Percentiles rank a stretch among this genome's conserved stretches.
Evolutionary conservation across 1,139 yeast genomes (phyloP).

Genomic region (Geotrichum siamense): DNA sequence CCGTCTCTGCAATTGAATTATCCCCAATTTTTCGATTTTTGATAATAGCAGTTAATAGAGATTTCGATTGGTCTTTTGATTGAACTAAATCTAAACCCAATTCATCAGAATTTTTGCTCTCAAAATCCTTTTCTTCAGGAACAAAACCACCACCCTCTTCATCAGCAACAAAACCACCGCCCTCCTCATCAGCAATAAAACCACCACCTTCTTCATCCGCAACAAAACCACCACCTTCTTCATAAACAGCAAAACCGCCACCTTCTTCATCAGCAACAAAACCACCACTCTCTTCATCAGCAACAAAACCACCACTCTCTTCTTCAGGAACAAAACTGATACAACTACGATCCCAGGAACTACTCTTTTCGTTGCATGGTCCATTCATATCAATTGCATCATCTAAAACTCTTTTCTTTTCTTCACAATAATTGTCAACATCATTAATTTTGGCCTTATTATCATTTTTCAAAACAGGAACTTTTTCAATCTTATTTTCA

Average conservation of each 20-base stretch:
- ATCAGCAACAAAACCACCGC: slow-evolving; percentile 17
- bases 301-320: slow-evolving; percentile 14
- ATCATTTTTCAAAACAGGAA: neutral
- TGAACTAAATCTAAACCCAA: neutral
- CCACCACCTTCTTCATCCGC: slow-evolving; percentile 9
- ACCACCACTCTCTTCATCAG: slow-evolving; percentile 16
- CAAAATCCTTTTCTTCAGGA: no score
- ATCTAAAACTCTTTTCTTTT: slow-evolving; percentile 17
- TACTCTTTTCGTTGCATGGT: no score
- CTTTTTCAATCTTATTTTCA: neutral
- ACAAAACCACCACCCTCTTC: slow-evolving; percentile 14
- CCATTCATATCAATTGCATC: slow-evolving; percentile 12
- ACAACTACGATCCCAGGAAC: neutral
- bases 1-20: neutral
- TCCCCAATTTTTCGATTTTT: neutral
- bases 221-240: slow-evolving; percentile 8
- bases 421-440: neutral
- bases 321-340: slow-evolving; percentile 1
- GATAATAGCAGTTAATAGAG: neutral
- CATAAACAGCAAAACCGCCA: neutral
- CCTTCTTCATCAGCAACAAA: neutral
- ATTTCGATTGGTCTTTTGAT: neutral
- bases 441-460: neutral
- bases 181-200: slow-evolving; percentile 5
- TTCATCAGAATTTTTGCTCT: no score